Conservation (phyloP, 139 green algal species). For the Micractinium sp. region DNA sequence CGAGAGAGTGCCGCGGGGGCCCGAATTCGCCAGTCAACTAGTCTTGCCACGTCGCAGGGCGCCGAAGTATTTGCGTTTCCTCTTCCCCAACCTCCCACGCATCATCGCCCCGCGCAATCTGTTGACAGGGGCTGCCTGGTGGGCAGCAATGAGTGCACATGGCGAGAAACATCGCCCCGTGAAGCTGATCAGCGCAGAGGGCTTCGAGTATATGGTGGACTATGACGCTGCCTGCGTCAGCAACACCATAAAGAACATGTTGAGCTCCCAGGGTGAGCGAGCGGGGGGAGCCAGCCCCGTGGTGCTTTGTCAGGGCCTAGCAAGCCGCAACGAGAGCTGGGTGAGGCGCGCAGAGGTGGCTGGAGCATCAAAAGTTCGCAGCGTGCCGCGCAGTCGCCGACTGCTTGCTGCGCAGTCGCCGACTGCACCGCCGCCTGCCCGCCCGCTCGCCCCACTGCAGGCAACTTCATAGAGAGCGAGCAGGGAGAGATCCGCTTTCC, state of each 20-base stretch:
- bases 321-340: no score
- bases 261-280: slow-evolving; percentile 82
- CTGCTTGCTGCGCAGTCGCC: no score
- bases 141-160: not conserved
- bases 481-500: slow-evolving; percentile 89
- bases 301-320: no score
- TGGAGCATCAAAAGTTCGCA: not conserved
- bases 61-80: not conserved
- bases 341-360: no score
- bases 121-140: not conserved
- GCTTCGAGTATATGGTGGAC: slow-evolving; percentile 97
- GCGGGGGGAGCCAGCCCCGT: not conserved
- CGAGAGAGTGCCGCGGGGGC: not conserved
- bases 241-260: slow-evolving; percentile 98
- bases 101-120: not conserved
- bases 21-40: not conserved
- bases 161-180: slow-evolving; percentile 68
- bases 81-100: not conserved
- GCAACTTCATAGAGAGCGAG: slow-evolving; percentile 94
- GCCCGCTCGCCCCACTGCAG: slow-evolving; percentile 44
- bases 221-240: slow-evolving; percentile 94
- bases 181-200: slow-evolving; percentile 94
- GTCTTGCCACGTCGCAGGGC: not conserved
- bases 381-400: no score
- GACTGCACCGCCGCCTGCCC: not conserved